Evolutionary conservation across 2,329 filamentous ascomycete genomes (phyloP), one percentile per base, ranked within the genome.

Genomic region (Dothideomycetidae sp.): DNA sequence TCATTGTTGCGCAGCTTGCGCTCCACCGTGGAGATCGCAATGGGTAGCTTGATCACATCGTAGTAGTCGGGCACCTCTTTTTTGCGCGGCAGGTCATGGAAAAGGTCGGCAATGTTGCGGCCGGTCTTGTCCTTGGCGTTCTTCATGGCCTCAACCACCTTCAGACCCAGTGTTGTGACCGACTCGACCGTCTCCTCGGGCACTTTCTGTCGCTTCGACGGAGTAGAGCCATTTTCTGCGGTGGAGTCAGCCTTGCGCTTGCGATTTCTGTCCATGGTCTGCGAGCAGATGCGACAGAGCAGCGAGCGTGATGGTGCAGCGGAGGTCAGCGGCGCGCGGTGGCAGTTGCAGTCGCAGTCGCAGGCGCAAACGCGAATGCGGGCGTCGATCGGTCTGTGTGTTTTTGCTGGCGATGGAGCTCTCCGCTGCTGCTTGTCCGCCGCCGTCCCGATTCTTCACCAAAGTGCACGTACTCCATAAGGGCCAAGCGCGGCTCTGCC

Each of bases 1-100:
- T 76, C 70, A 48, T 71, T 64, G 34, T 72, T 67, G 36, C 73
- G 68, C 35, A 93, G 66, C 57, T 83, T 88, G 31, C 67, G 56
- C 62, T 92, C 81, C 43, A 92, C 78, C 2, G 70, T 78, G 48
- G 78, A 70, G 31, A 93, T 64, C 0, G 84, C 82, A 43, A 93
- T 75, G 2, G 85, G 85, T 54, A 92, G 71, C 46, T 74, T 72
- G 42, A 81, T 84, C 46, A 71, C 67, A 50, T 77, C 68, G 59
- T 88, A 93, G 59, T 93, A 93, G 13, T 81, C 76, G 30, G 76
- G 70, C 47, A 81, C 71, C 30, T 56, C 54, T 21, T 50, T 45
- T 34, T 41, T 41, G 37, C 35, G 36, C 19, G 43, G 42, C 15
- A 45, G 35, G 26, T 35, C 35, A 13, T 44, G 33, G 31, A 43